A percentile compares a stretch with the other conserved stretches of the same genome.
Evolutionary conservation across 495 filamentous ascomycete genomes (phyloP).

Genomic region (Clavariopsis aquatica): DNA sequence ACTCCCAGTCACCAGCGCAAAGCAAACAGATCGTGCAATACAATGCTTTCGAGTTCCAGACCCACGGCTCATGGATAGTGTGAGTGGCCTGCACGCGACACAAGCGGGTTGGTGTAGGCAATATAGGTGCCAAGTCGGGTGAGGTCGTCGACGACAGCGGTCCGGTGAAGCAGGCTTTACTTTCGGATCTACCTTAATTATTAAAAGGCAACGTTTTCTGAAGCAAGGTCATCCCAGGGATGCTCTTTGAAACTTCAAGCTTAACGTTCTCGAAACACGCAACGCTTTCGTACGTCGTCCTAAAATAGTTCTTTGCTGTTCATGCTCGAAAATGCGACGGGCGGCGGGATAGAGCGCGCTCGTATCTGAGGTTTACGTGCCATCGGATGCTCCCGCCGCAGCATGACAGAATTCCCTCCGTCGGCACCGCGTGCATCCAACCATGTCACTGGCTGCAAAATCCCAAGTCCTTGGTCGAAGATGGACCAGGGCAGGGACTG

Average conservation of each 20-base stretch:
- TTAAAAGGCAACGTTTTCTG: slow-evolving; percentile 8
- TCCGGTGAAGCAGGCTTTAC: slow-evolving; percentile 10
- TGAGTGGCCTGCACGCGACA: slow-evolving; percentile 11
- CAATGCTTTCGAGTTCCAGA: slow-evolving; percentile 9
- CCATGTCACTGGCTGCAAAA: slow-evolving; percentile 10
- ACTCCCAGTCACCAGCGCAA: slow-evolving; percentile 3
- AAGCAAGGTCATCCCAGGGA: not conserved
- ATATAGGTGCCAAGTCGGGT: slow-evolving; percentile 21
- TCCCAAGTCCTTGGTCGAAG: slow-evolving; percentile 33
- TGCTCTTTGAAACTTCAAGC: not conserved
- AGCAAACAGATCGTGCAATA: slow-evolving; percentile 2
- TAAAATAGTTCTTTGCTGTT: too few species aligned
- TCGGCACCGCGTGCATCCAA: slow-evolving; percentile 8
- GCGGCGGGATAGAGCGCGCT: slow-evolving; percentile 2
- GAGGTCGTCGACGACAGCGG: slow-evolving; percentile 5
- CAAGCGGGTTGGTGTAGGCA: not conserved
- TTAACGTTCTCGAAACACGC: not conserved
- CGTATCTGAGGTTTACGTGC: slow-evolving; percentile 4
- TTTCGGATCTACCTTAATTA: slow-evolving; percentile 15
- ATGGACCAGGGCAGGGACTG: slow-evolving; percentile 22
- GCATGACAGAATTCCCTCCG: slow-evolving; percentile 16
- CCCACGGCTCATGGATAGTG: slow-evolving; percentile 6
- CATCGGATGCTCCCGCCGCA: slow-evolving; percentile 32
- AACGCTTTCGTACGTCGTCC: not conserved
- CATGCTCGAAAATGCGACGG: not conserved